These are phyloP conservation scores for Verbena officinalis DNA, from an alignment of 257 asterid genomes.

Conservation along the genomic window DNA sequence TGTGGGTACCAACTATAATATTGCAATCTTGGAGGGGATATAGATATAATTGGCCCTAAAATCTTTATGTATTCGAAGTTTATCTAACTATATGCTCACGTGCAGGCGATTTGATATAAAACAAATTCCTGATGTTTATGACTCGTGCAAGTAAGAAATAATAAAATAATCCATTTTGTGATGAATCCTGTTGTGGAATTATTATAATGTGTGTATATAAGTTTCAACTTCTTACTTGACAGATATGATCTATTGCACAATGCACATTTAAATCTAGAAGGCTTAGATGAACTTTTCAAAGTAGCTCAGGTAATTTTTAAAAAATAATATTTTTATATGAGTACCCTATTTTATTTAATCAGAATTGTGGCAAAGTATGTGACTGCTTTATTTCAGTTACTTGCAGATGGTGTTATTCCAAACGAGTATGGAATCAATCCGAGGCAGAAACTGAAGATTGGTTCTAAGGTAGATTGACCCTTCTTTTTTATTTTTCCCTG, in stretches of 20 bases:
- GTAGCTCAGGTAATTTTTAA: conserved; percentile 96
- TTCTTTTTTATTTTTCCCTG: background rate
- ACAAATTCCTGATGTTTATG: conserved; percentile 97
- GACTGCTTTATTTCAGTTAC: conserved; percentile 53
- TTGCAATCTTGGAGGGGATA: background rate
- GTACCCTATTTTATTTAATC: background rate
- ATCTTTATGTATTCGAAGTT: background rate
- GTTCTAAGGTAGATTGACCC: conserved; percentile 67
- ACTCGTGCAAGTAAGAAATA: conserved; percentile 92
- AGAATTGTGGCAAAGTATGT: background rate
- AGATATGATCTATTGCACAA: conserved; percentile 98
- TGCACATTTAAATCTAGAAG: conserved; percentile 79
- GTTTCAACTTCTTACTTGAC: conserved; percentile 23
- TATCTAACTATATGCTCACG: conserved; percentile 31
- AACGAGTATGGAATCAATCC: conserved; percentile 97
- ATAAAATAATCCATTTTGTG: conserved; percentile 1
- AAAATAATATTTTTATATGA: conserved; percentile 3
- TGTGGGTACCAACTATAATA: too few relatives aligned
- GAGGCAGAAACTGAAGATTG: conserved; percentile 81
- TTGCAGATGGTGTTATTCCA: conserved; percentile 98
- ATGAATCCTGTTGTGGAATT: background rate
- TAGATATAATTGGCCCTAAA: too few relatives aligned
- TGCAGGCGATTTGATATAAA: conserved; percentile 90
- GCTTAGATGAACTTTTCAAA: conserved; percentile 80
- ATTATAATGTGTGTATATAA: background rate